Evolutionary conservation across 768 basidiomycete genomes (phyloP), one percentile per base, ranked within the genome.

Genomic region (Russula brevipes): DNA sequence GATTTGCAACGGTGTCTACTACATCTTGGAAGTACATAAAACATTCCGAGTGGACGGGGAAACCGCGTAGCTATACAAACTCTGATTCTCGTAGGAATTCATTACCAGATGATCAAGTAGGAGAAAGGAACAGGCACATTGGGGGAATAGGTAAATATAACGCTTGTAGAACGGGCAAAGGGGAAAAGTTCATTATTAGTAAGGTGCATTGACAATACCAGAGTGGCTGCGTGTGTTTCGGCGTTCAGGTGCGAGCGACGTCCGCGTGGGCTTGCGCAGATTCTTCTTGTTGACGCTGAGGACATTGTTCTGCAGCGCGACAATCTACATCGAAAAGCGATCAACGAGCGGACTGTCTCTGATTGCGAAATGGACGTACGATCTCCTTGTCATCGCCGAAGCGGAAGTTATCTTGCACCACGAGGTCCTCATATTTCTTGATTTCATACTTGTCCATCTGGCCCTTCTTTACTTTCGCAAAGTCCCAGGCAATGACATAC

Each of bases 381-480:
- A 99, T 98, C 72, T 98, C 88, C 71, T 93, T 91, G 76, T 98
- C 95, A 70, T 96, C 92, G 14, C 94, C 96, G 71, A 95, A 98
- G 76, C 88, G 91, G 85, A 99, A 99, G 76, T 89, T 92, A 74
- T 99, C 97, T 67, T 97, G 95, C 0, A 98, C 94, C 61, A 98
- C 94, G 51, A 83, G 81, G 69, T 96, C 94, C 70, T 94, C 89
- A 72, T 97, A 98, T 78, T 88, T 88, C 82, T 95, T 94, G 79
- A 98, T 95, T 70, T 96, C 93, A 71, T 98, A 98, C 73, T 89
- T 89, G 75, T 94, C 91, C 47, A 89, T 80, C 54, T 84, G 82
- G 58, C 97, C 97, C 75, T 87, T 87, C 82, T 96, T 98, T 66
- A 98, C 91, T 72, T 95, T 94, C 50, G 81, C 83, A 73, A 99